Conservation (phyloP, 192 early-diverging fungal genomes). For the Rhizophagus clarus region DNA sequence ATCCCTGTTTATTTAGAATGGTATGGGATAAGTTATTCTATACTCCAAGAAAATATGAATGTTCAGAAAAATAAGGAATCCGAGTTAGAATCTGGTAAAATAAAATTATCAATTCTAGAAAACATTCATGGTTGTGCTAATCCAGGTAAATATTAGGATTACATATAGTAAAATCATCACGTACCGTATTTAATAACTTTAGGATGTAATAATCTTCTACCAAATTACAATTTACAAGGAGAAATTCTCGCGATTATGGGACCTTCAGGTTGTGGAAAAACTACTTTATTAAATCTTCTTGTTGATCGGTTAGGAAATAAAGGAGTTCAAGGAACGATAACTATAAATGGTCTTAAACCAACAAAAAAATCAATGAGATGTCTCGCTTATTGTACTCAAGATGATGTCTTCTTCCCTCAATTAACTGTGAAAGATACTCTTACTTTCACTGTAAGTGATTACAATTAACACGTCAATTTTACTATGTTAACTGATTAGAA, state of each 20-base stretch:
- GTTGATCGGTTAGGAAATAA: slow-evolving; percentile 54
- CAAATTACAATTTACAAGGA: background rate
- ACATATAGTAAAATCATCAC: no score
- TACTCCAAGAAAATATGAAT: no score
- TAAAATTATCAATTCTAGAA: no score
- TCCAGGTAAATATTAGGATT: no score
- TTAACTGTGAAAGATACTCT: slow-evolving; percentile 81
- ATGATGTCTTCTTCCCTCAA: slow-evolving; percentile 52
- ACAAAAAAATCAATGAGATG: slow-evolving; percentile 48
- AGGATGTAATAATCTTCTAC: no score
- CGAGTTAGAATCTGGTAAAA: no score
- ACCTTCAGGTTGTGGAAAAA: slow-evolving; percentile 60
- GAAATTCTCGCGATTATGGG: slow-evolving; percentile 67
- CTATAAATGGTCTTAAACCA: background rate
- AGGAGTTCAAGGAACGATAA: slow-evolving; percentile 35
- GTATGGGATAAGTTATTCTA: no score
- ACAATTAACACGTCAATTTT: background rate
- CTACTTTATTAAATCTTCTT: slow-evolving; percentile 64
- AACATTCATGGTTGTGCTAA: no score
- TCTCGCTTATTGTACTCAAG: slow-evolving; percentile 61
- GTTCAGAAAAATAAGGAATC: no score
- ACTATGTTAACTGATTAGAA: slow-evolving; percentile 34
- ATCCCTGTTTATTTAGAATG: no score
- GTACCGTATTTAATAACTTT: no score
- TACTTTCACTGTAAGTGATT: slow-evolving; percentile 49